Conservation (phyloP, 139 green algal species). For the Picochlorum sp. region DNA sequence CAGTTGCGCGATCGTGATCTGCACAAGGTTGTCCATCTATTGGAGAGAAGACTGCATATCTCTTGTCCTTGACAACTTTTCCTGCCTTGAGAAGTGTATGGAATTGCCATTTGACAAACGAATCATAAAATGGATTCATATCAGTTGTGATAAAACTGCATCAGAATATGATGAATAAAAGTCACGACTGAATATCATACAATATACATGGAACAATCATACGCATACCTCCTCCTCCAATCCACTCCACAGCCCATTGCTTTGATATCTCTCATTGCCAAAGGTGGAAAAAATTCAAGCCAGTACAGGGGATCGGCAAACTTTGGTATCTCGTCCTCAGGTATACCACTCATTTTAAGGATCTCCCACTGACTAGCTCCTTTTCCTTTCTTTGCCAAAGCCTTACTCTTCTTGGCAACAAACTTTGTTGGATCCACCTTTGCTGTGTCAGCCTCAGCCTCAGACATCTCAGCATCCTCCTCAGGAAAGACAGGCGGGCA, state of each 20-base stretch:
- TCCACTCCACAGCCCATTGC: conserved; percentile 95
- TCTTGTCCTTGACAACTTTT: conserved; percentile 92
- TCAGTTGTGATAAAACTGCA: conserved; percentile 96
- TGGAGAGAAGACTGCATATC: conserved; percentile 87
- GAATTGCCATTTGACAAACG: conserved; percentile 96
- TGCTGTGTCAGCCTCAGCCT: conserved; percentile 1
- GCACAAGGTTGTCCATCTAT: conserved; percentile 93
- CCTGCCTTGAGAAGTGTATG: conserved; percentile 68
- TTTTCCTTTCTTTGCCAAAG: conserved; percentile 66
- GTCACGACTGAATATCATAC: not conserved
- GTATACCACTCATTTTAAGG: conserved; percentile 75
- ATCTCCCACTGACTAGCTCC: conserved; percentile 89
- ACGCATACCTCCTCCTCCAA: conserved; percentile 64
- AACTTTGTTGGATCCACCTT: conserved; percentile 79
- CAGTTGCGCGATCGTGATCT: conserved; percentile 84
- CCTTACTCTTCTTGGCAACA: conserved; percentile 88
- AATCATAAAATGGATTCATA: conserved; percentile 97
- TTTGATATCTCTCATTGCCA: conserved; percentile 77
- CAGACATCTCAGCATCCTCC: not conserved
- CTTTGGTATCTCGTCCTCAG: conserved; percentile 72
- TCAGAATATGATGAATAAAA: not conserved
- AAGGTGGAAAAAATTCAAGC: conserved; percentile 90
- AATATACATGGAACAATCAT: too few relatives aligned
- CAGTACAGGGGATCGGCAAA: conserved; percentile 63
- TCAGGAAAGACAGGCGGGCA: conserved; percentile 74